Evolutionary conservation across 139 green algal species (phyloP).

Genomic region (Closterium sp.): DNA sequence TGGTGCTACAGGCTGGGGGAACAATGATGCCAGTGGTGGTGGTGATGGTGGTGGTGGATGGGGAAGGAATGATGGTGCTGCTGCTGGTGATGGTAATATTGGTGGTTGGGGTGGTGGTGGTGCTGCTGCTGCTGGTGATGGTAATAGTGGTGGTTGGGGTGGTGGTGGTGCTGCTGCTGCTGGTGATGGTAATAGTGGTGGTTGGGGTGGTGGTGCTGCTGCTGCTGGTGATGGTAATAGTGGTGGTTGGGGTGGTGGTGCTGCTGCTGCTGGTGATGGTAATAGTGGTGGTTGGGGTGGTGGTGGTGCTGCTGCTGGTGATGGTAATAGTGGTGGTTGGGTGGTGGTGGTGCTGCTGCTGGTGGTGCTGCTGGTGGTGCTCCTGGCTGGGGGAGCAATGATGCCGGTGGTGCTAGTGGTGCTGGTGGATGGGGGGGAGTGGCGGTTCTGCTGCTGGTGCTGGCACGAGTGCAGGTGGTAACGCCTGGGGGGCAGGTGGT

Average conservation of each 20-base stretch:
- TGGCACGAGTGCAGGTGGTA: neutral
- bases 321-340: neutral
- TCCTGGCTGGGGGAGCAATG: neutral
- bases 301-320: neutral
- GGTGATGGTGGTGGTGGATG: too few relatives aligned
- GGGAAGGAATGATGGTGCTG: too few relatives aligned
- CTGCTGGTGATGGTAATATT: too few relatives aligned
- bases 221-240: neutral
- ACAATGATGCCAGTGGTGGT: too few relatives aligned
- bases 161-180: too few relatives aligned
- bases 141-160: too few relatives aligned
- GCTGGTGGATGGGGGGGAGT: neutral
- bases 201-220: neutral
- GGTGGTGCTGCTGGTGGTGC: neutral
- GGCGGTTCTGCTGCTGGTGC: neutral
- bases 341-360: neutral
- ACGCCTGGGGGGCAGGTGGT: neutral
- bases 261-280: neutral
- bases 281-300: too few relatives aligned
- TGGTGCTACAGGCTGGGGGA: too few relatives aligned
- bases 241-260: too few relatives aligned
- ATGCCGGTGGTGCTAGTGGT: neutral
- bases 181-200: too few relatives aligned
- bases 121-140: too few relatives aligned
- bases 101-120: too few relatives aligned